phyloP scores from a whole-genome alignment of 768 basidiomycete genomes.

The Collybiopsis luxurians region DNA sequence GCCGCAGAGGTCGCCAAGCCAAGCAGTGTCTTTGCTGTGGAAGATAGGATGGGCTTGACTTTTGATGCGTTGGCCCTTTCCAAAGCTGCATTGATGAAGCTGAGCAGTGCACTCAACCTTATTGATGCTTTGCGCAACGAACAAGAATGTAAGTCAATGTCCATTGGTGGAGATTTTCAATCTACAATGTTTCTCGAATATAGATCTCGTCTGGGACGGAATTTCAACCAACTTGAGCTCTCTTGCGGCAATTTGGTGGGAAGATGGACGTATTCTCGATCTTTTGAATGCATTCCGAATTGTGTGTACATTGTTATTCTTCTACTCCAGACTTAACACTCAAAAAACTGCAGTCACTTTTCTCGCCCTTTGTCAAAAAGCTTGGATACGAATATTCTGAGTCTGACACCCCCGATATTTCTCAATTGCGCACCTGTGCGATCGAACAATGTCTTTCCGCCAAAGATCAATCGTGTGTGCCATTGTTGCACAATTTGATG shows the following conservation, averaged over 20 bases:
- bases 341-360: slow-evolving; percentile 31
- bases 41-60: slow-evolving; percentile 71
- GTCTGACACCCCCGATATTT: slow-evolving; percentile 49
- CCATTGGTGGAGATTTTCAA: background rate
- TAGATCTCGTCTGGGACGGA: slow-evolving; percentile 61
- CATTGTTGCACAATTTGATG: background rate
- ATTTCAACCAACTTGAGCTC: slow-evolving; percentile 42
- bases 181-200: background rate
- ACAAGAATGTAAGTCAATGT: slow-evolving; percentile 45
- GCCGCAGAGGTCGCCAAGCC: slow-evolving; percentile 55
- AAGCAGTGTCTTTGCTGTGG: slow-evolving; percentile 49
- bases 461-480: slow-evolving; percentile 36
- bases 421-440: slow-evolving; percentile 59
- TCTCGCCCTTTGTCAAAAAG: slow-evolving; percentile 53
- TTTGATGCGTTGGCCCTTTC: slow-evolving; percentile 64
- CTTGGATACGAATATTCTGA: slow-evolving; percentile 57
- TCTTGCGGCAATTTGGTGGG: slow-evolving; percentile 64
- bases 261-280: slow-evolving; percentile 40
- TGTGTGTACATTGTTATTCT: slow-evolving; percentile 21
- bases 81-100: slow-evolving; percentile 57
- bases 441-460: slow-evolving; percentile 43
- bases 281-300: slow-evolving; percentile 40
- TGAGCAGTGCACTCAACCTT: slow-evolving; percentile 57
- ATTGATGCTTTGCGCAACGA: slow-evolving; percentile 53
- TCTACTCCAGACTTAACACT: background rate